Base-by-base conservation (phyloP, 805 yeast species). In the Metschnikowia amazonensis region DNA sequence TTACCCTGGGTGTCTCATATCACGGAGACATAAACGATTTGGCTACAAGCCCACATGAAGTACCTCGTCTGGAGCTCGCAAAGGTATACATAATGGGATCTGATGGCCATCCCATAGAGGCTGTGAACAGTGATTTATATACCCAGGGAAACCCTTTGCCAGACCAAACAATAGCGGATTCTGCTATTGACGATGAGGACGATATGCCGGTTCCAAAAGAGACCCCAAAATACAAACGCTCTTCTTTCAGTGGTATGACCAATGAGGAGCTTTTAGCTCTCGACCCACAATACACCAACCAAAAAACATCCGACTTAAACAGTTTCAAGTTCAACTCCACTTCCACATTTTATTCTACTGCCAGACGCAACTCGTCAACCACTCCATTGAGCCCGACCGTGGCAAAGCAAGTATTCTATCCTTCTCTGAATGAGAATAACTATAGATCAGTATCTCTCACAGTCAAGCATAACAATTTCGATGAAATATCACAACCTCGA, bases 181-280 rank as follows among this genome's bases (percentile, higher is more conserved):
- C 41, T 4, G 36, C 42, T 18, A 43, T 33, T 10, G 30, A 36
- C 4, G 49, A 43, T 13, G 25, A 24, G 28, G 48, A 38, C 36
- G 47, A 29, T 35, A 46, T 37, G 25, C 44, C 29, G 17, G 18
- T 39, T 8, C 49, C 52, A 8, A 42, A 27, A 4, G 25, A 31
- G 20, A 33, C 36, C 8, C 42, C 46, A 25, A 31, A 35, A 11
- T 43, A 42, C 48, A 56, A 76, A 23, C 60, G 77, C 44, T 75
- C 77, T 52, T 71, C 77, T 37, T 72, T 74, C 51, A 67, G 74
- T 28, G 78, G 68, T 13, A 73, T 79, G 80, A 67, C 81, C 13
- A 69, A 75, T 56, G 79, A 75, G 46, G 82, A 79, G 58, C 63
- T 79, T 46, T 58, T 77, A 61, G 79, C 76, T 10, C 62, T 79